These are phyloP conservation scores for Coelastrella sp. DNA, from an alignment of 139 green algal species.

Conservation along the genomic window DNA sequence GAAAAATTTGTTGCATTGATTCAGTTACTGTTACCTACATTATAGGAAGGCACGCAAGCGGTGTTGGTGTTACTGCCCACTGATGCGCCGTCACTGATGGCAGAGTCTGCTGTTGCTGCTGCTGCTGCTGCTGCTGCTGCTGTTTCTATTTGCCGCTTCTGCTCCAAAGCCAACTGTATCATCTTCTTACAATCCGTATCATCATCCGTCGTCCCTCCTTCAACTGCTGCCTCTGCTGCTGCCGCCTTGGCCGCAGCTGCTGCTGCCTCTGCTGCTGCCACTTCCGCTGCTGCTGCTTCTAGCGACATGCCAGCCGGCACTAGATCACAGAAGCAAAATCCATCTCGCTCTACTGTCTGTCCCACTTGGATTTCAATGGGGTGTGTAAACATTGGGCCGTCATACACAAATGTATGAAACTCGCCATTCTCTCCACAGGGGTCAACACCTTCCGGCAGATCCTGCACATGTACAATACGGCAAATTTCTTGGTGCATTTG, in stretches of 20 bases:
- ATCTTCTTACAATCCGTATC: not conserved
- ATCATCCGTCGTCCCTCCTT: not conserved
- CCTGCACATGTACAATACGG: not conserved
- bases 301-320: not conserved
- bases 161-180: not conserved
- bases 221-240: not conserved
- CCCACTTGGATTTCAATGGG: constrained; percentile 20
- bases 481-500: not conserved
- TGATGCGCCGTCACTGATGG: not conserved
- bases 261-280: constrained; percentile 20
- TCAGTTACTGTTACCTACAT: too few species aligned
- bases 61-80: not conserved
- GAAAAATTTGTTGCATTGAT: too few species aligned
- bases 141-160: not conserved
- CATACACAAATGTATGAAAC: constrained; percentile 54
- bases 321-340: constrained; percentile 52
- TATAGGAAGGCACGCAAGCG: not conserved
- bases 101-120: not conserved
- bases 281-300: not conserved
- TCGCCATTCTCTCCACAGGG: constrained; percentile 53
- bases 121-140: constrained; percentile 13
- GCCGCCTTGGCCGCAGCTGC: not conserved
- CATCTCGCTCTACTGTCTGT: constrained; percentile 32
- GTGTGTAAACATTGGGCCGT: constrained; percentile 38
- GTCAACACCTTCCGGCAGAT: constrained; percentile 33